Evolutionary conservation across 768 basidiomycete species (phyloP).

Genomic region (Leccinum variicolor): DNA sequence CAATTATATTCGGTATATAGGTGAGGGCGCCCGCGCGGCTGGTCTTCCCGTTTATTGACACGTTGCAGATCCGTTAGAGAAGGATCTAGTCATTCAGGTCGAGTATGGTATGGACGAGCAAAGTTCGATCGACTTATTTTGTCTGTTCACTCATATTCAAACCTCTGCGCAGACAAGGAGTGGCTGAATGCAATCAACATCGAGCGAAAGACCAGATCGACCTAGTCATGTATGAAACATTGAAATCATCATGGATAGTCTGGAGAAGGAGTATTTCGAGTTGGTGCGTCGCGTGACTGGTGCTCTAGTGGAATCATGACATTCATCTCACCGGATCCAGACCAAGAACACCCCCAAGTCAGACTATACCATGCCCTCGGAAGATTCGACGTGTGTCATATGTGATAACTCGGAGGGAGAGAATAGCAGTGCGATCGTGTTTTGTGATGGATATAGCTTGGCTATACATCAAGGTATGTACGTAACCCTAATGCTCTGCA

Average conservation of each 20-base stretch:
- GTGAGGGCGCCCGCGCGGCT: constrained; percentile 38
- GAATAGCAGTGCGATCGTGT: constrained; percentile 98
- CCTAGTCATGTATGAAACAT: constrained; percentile 78
- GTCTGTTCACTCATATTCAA: constrained; percentile 4
- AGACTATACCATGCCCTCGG: constrained; percentile 81
- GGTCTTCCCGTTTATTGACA: constrained; percentile 5
- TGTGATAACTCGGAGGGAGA: constrained; percentile 99
- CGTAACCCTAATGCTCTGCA: not conserved
- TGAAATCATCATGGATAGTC: constrained; percentile 93
- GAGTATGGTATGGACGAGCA: constrained; percentile 99
- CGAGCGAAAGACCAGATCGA: constrained; percentile 76
- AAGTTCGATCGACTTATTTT: constrained; percentile 48
- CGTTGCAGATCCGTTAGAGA: constrained; percentile 79
- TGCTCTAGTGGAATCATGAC: constrained; percentile 3
- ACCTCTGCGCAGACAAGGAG: constrained; percentile 65
- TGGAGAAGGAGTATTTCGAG: constrained; percentile 99
- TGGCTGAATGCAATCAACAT: constrained; percentile 87
- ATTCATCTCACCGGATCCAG: constrained; percentile 37
- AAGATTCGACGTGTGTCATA: constrained; percentile 95
- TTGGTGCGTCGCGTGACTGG: constrained; percentile 51
- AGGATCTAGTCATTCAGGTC: constrained; percentile 87
- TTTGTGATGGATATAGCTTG: constrained; percentile 98
- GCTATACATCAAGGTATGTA: constrained; percentile 96
- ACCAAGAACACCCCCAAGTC: constrained; percentile 93
- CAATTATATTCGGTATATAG: constrained; percentile 89